Base-by-base conservation (phyloP, 257 asterid genomes). In the Nicotiana knightiana region DNA sequence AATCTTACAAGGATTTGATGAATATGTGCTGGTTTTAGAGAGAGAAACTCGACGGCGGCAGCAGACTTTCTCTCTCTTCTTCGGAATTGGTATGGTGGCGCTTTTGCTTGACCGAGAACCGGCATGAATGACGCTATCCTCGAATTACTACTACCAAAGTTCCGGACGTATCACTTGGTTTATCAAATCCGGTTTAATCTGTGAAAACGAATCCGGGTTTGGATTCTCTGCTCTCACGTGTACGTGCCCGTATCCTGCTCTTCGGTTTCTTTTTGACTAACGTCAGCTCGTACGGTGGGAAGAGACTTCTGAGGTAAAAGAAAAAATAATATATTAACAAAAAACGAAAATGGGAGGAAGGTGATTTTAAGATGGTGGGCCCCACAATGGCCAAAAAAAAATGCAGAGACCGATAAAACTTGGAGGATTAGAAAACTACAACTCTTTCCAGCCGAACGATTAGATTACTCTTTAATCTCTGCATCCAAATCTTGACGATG, bases 161-260 rank as follows among this genome's bases (percentile, higher is more conserved):
- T 67, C 82, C 88, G 91, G 91, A 82, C 86, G 87, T 82, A 54
- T 84, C 84, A 48, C 15, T 61, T 67, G 80, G 54, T 84, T 80
- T 67, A 81, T 86, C 82, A 82, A 88, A 82, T 82, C 80, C 76
- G 82, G 89, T 86, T 86, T 63, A 66, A 21, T 76, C 64, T 65
- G 64, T 11, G 61, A 21, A 35, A 28, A 82, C 79, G 76, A 66
- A 65, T 84, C 89, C 89, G 91, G 88, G 89, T 68, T 86, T 18
- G 17, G 79, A 24, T 88, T 62, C 65, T 61, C 15, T 79, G 71
- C 32, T 54, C 37, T 62, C 82, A 62, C 68, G 75, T 79, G 17
- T 24, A 79, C 82, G 59, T 39, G 61, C 43, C 3, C 16, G 16
- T 75, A 26, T 75, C 80, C 63, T 75, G 26, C 61, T 26, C 79